Percentiles rank a stretch among this genome's conserved stretches.
Conservation (phyloP, 2,329 filamentous ascomycete genomes). For the Trichoderma harzianum region DNA sequence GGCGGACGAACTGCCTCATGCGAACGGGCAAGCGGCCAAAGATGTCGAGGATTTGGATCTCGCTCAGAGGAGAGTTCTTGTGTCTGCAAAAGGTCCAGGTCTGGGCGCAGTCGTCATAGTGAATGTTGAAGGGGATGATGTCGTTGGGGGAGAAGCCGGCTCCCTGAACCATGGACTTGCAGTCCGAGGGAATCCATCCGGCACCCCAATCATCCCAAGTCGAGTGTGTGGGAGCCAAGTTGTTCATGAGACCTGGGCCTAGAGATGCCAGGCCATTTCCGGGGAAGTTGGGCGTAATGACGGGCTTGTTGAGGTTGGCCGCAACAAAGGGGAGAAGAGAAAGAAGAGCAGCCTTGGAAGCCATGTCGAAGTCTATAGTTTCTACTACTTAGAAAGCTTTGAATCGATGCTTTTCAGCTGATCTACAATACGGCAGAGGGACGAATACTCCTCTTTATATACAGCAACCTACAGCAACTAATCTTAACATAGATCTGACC, state of each 20-base stretch:
- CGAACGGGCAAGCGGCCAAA: slow-evolving; percentile 31
- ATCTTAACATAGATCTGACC: background rate
- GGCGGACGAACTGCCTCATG: slow-evolving; percentile 27
- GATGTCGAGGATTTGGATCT: slow-evolving; percentile 26
- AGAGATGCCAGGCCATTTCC: slow-evolving; percentile 6
- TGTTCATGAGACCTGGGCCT: slow-evolving; percentile 14
- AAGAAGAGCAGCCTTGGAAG: background rate
- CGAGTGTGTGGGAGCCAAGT: slow-evolving; percentile 16
- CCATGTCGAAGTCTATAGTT: background rate
- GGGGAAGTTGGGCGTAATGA: slow-evolving; percentile 3
- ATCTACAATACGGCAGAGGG: background rate
- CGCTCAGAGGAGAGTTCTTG: slow-evolving; percentile 23
- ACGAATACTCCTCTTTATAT: background rate
- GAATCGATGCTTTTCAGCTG: background rate
- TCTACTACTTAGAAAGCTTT: background rate
- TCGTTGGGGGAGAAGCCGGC: slow-evolving; percentile 20
- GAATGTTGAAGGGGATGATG: slow-evolving; percentile 27
- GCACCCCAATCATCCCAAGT: slow-evolving; percentile 24
- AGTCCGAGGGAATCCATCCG: slow-evolving; percentile 24
- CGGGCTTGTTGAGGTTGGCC: background rate
- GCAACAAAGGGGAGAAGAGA: background rate
- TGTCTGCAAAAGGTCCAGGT: slow-evolving; percentile 33
- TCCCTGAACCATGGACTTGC: slow-evolving; percentile 19
- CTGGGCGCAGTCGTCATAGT: slow-evolving; percentile 28
- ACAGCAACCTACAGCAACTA: background rate